A percentile compares a stretch with the other conserved stretches of the same genome.
phyloP scores from a whole-genome alignment of 345 rosid genomes.

The Lagerstroemia speciosa region DNA sequence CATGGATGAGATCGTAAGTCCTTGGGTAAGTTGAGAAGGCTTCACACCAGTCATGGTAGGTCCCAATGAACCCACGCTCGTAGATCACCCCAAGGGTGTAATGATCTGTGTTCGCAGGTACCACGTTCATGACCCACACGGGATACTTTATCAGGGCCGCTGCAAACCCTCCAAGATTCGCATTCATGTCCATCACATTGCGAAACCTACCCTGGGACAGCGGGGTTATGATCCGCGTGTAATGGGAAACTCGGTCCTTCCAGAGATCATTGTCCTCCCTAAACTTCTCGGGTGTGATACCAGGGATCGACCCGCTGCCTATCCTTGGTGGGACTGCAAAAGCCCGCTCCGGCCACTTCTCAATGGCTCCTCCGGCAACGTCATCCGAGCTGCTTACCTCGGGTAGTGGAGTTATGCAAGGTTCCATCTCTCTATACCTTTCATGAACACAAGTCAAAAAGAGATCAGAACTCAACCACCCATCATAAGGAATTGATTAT shows the following conservation, averaged over 20 bases:
- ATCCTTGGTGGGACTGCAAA: conserved; percentile 78
- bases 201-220: conserved; percentile 66
- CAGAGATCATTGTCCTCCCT: conserved; percentile 68
- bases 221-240: conserved; percentile 46
- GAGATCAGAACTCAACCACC: neutral
- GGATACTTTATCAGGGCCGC: conserved; percentile 63
- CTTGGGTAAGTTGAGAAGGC: conserved; percentile 95
- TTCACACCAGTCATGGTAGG: conserved; percentile 96
- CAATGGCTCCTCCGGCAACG: conserved; percentile 69
- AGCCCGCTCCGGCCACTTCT: conserved; percentile 87
- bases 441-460: neutral
- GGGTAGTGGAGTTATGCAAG: conserved; percentile 75
- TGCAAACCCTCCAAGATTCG: conserved; percentile 93
- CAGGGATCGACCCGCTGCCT: conserved; percentile 58
- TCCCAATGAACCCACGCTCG: conserved; percentile 79
- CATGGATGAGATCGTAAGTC: conserved; percentile 94
- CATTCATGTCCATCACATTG: conserved; percentile 95
- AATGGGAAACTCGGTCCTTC: conserved; percentile 59
- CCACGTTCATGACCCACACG: conserved; percentile 91
- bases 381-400: conserved; percentile 61
- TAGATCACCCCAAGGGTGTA: conserved; percentile 80
- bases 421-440: conserved; percentile 75
- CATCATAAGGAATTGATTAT: neutral
- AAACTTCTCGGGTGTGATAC: conserved; percentile 50
- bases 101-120: conserved; percentile 51